Evolutionary conservation across 2,329 filamentous ascomycete genomes (phyloP), one percentile per base, ranked within the genome.

Genomic region (Blumeria hordei): DNA sequence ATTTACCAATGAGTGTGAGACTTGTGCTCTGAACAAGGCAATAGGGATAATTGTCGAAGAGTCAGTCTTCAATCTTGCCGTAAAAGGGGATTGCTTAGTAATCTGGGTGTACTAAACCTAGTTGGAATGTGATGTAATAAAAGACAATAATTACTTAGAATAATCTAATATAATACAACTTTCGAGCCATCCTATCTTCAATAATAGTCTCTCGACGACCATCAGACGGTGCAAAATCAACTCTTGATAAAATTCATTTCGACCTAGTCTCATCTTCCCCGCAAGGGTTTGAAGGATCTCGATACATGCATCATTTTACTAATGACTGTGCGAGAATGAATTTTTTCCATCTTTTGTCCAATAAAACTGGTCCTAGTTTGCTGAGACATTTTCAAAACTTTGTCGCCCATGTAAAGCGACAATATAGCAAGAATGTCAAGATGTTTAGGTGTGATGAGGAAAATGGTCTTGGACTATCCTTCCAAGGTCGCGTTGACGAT

Each of bases 11-110:
- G 14, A 51, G 21, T 51, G 47, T 33, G 12, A 51, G 16, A 33
- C n/a, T 34, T 51, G 47, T 51, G 47, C 47, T 35, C 47, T 51
- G 3, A 51, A 51, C 14, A 51, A 51, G 36, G 47, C 47, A n/a
- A 51, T 12, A 51, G 18, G 36, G 36, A 34, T 51, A 7, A 35
- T 51, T 34, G n/a, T n/a, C n/a, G n/a, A n/a, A n/a, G n/a, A n/a
- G n/a, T n/a, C n/a, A n/a, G n/a, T n/a, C n/a, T n/a, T n/a, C n/a
- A n/a, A n/a, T n/a, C n/a, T n/a, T n/a, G n/a, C n/a, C n/a, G n/a
- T n/a, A n/a, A n/a, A n/a, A n/a, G n/a, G n/a, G n/a, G n/a, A n/a
- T n/a, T n/a, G n/a, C n/a, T n/a, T n/a, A n/a, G n/a, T n/a, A n/a
- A n/a, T n/a, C n/a, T n/a, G n/a, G n/a, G n/a, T n/a, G n/a, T n/a